phyloP scores from a whole-genome alignment of 257 asterid species.

The Sherardia arvensis region DNA sequence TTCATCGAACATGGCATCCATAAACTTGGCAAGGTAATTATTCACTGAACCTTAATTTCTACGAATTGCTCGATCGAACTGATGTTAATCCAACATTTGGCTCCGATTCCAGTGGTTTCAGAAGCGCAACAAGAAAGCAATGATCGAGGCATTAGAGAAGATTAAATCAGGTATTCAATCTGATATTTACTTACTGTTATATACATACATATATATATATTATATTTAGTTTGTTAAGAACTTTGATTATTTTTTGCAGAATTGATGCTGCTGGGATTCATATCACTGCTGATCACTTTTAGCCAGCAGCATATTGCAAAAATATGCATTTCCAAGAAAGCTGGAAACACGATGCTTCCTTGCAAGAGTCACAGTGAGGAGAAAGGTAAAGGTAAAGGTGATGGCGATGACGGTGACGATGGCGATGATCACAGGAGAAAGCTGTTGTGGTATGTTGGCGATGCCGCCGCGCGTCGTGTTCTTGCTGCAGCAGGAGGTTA shows the following conservation, averaged over 20 bases:
- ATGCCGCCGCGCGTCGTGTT: conserved; percentile 6
- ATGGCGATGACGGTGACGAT: background rate
- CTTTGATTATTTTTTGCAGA: conserved; percentile 20
- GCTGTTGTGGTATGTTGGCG: conserved; percentile 6
- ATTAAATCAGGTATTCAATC: conserved; percentile 45
- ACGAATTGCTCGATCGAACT: background rate
- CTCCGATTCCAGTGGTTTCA: conserved; percentile 42
- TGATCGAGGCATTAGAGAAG: conserved; percentile 63
- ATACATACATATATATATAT: no score
- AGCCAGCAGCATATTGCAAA: conserved; percentile 35
- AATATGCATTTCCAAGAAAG: conserved; percentile 38
- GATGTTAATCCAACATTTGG: background rate
- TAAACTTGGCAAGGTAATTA: conserved; percentile 47
- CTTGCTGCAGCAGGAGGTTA: conserved; percentile 9
- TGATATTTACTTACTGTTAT: no score
- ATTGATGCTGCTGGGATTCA: conserved; percentile 56
- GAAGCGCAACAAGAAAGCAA: conserved; percentile 48
- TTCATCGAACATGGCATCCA: conserved; percentile 61
- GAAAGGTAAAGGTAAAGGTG: background rate
- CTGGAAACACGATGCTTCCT: conserved; percentile 57
- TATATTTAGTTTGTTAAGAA: background rate
- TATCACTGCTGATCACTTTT: conserved; percentile 54
- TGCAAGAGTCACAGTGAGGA: conserved; percentile 17
- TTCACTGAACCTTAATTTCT: background rate
- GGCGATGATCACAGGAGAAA: conserved; percentile 1